phyloP scores from a whole-genome alignment of 208 protist genomes.

The Trypanosoma rangeli region DNA sequence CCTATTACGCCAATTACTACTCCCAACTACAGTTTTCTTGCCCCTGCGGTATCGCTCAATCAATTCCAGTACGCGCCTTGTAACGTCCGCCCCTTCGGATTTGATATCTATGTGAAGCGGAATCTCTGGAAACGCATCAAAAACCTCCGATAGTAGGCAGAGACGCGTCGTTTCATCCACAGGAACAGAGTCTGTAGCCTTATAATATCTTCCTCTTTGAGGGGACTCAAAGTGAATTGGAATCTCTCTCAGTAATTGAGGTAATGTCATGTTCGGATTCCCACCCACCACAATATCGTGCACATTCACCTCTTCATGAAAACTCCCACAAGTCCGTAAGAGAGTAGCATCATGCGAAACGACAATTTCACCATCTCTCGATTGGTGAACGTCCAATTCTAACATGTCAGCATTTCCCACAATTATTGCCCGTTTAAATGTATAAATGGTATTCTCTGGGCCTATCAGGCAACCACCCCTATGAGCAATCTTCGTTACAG shows the following conservation, averaged over 20 bases:
- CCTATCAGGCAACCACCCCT: conserved; percentile 68
- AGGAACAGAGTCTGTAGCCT: conserved; percentile 41
- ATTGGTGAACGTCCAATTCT: conserved; percentile 72
- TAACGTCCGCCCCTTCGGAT: conserved; percentile 41
- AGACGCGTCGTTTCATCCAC: conserved; percentile 58
- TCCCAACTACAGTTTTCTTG: conserved; percentile 65
- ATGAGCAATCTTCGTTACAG: conserved; percentile 64
- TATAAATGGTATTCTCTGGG: conserved; percentile 83
- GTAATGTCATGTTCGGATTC: conserved; percentile 46
- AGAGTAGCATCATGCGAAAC: conserved; percentile 68
- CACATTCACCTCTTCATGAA: conserved; percentile 32
- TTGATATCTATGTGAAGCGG: conserved; percentile 84
- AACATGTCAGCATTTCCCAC: conserved; percentile 60
- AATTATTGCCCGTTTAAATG: conserved; percentile 49
- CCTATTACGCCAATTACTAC: conserved; percentile 50
- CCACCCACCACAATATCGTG: conserved; percentile 49
- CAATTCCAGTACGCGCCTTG: conserved; percentile 53
- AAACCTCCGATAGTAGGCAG: conserved; percentile 73
- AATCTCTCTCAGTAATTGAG: conserved; percentile 52
- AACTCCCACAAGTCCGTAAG: conserved; percentile 40
- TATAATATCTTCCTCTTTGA: conserved; percentile 33
- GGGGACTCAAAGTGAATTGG: conserved; percentile 56
- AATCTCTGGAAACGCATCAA: conserved; percentile 50
- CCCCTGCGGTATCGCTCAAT: conserved; percentile 57
- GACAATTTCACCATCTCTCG: conserved; percentile 66